These are phyloP conservation scores for Davidsoniella neocaledoniae DNA, from an alignment of 2,329 filamentous ascomycete species.

Conservation along the genomic window DNA sequence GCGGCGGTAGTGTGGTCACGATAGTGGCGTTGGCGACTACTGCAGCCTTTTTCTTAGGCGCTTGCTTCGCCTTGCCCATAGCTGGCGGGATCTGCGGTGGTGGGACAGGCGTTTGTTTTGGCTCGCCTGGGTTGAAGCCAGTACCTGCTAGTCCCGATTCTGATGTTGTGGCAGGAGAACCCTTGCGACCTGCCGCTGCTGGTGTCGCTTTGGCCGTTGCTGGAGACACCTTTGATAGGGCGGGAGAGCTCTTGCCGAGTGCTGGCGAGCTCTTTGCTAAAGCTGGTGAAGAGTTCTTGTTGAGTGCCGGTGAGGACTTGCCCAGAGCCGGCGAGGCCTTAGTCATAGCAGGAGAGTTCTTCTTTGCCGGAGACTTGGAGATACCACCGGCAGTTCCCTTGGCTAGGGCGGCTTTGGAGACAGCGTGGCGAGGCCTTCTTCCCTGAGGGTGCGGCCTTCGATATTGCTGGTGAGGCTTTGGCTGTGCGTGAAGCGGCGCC, in stretches of 20 bases:
- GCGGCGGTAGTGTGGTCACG: background rate
- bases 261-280: slow-evolving; percentile 4
- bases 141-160: slow-evolving; percentile 7
- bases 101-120: slow-evolving; percentile 13
- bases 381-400: slow-evolving; percentile 4
- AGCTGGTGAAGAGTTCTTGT: slow-evolving; percentile 1
- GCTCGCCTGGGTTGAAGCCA: slow-evolving; percentile 7
- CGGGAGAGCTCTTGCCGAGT: slow-evolving; percentile 6
- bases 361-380: slow-evolving; percentile 10
- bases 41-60: slow-evolving; percentile 18
- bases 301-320: slow-evolving; percentile 8
- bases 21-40: slow-evolving; percentile 21
- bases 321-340: slow-evolving; percentile 2
- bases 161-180: slow-evolving; percentile 4
- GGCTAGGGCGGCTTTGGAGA: slow-evolving; percentile 8
- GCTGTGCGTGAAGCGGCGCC: background rate
- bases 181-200: slow-evolving; percentile 3
- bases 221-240: slow-evolving; percentile 7
- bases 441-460: slow-evolving; percentile 2
- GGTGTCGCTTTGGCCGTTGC: slow-evolving; percentile 8
- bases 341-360: slow-evolving; percentile 4
- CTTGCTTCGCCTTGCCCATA: slow-evolving; percentile 7
- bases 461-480: slow-evolving; percentile 6
- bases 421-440: slow-evolving; percentile 10
- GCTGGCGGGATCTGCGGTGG: slow-evolving; percentile 11